These are phyloP conservation scores for Chionographis japonica DNA, from an alignment of 106 monocot genomes.

Conservation along the genomic window DNA sequence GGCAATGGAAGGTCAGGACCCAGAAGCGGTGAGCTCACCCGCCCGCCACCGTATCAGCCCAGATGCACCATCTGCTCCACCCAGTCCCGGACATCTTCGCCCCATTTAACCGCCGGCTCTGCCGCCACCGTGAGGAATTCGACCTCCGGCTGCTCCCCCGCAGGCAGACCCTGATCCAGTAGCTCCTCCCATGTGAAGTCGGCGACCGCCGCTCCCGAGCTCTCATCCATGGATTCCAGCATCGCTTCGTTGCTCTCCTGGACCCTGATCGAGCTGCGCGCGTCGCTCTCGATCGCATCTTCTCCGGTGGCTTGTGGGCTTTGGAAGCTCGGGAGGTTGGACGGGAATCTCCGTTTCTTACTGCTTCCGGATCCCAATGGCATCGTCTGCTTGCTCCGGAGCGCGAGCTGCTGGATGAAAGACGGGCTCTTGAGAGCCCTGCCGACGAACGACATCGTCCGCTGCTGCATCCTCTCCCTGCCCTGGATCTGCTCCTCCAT, in stretches of 20 bases:
- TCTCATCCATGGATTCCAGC: not conserved
- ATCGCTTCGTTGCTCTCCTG: not conserved
- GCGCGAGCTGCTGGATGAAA: slow-evolving; percentile 21
- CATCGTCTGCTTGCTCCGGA: not conserved
- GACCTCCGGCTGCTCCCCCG: slow-evolving; percentile 16
- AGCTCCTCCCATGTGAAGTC: slow-evolving; percentile 45
- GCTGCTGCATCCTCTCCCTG: slow-evolving; percentile 42
- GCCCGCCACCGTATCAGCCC: not conserved
- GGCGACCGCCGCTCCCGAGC: not conserved
- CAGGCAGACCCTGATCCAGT: slow-evolving; percentile 1
- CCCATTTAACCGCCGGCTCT: slow-evolving; percentile 12
- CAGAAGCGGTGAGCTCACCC: too few relatives aligned
- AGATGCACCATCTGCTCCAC: slow-evolving; percentile 29
- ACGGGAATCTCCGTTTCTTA: slow-evolving; percentile 19
- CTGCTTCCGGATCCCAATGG: slow-evolving; percentile 13
- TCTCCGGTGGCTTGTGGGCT: not conserved
- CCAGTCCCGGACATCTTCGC: slow-evolving; percentile 24
- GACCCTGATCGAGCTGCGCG: not conserved
- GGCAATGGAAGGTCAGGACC: too few relatives aligned
- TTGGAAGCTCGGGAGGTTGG: not conserved
- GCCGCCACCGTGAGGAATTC: slow-evolving; percentile 5
- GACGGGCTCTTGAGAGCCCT: slow-evolving; percentile 31
- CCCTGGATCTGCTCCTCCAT: slow-evolving; percentile 41
- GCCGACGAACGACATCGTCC: slow-evolving; percentile 39
- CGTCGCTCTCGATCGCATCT: not conserved